Evolutionary conservation across 2,329 filamentous ascomycete species (phyloP).

Genomic region (Albophoma yamanashiensis): DNA sequence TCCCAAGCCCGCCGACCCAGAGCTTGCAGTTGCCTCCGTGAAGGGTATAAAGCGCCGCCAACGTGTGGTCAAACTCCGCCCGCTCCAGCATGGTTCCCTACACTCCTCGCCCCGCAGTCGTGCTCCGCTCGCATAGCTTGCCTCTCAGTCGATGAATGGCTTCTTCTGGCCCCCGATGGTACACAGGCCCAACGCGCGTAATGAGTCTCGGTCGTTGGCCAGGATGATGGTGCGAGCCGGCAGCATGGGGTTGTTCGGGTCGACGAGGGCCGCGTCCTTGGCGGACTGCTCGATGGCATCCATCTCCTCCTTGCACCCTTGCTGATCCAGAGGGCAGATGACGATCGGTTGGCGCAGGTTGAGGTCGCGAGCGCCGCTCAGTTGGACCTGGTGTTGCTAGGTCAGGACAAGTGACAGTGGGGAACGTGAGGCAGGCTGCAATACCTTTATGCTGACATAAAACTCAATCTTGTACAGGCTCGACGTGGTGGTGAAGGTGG

Average conservation of each 20-base stretch:
- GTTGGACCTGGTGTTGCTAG: slow-evolving; percentile 54
- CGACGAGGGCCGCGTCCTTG: slow-evolving; percentile 80
- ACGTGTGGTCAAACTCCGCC: background rate
- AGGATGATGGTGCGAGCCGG: slow-evolving; percentile 75
- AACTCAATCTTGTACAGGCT: slow-evolving; percentile 98
- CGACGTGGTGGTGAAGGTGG: slow-evolving; percentile 86
- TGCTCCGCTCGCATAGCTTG: background rate
- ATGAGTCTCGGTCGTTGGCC: slow-evolving; percentile 58
- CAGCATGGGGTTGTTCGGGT: slow-evolving; percentile 84
- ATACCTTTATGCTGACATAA: slow-evolving; percentile 85
- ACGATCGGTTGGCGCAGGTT: slow-evolving; percentile 84
- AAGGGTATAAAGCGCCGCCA: slow-evolving; percentile 3
- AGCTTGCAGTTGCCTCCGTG: slow-evolving; percentile 4
- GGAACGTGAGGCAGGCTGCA: background rate
- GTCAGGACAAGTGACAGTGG: slow-evolving; percentile 5
- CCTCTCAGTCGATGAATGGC: slow-evolving; percentile 48
- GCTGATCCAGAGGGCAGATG: slow-evolving; percentile 89
- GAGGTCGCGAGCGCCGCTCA: slow-evolving; percentile 83
- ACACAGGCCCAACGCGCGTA: slow-evolving; percentile 52
- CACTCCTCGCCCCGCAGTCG: background rate
- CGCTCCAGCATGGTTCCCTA: background rate
- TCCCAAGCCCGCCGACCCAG: background rate
- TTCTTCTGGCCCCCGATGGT: slow-evolving; percentile 55
- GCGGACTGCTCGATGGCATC: slow-evolving; percentile 94
- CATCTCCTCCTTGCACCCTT: slow-evolving; percentile 97